Evolutionary conservation across 768 basidiomycete genomes (phyloP), one percentile per base, ranked within the genome.

Genomic region (Sporobolomyces pararoseus): DNA sequence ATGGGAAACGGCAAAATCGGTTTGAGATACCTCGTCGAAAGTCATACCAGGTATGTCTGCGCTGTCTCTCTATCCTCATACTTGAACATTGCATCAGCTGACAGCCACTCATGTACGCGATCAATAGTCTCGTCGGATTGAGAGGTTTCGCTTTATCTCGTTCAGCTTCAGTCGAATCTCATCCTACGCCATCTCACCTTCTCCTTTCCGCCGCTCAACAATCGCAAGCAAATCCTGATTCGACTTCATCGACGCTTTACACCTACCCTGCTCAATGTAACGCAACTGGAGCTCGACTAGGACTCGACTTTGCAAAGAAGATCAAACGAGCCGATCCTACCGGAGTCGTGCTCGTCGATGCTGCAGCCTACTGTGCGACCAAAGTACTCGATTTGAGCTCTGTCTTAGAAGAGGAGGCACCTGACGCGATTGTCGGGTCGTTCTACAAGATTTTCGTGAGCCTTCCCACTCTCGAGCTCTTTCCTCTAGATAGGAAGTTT

Each of bases 391-490:
- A 75, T 31, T 68, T 78, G 4, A 68, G 63, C 12, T 37, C 44
- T 7, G 12, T 75, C 0, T n/a, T 46, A 0, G 57, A 69, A 13
- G 61, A 62, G 0, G 66, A 68, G 3, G 73, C 71, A 13, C 77
- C 77, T 3, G 77, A 76, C 51, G 75, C 74, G 25, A 31, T 78
- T 58, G 71, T 66, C 27, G 70, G 68, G 27, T 72, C 70, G 7
- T 73, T 74, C 23, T 78, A 78, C 76, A 78, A 78, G 64, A 71
- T 75, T 47, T 75, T 75, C 34, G 72, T 73, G 49, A 1, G 72
- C 57, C n/a, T 25, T 0, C n/a, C n/a, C n/a, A 12, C 6, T 19
- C 17, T 39, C 25, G 5, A 23, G 10, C n/a, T 35, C n/a, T 27
- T 4, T 32, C 51, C 10, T 35, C 16, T 27, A 12, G 50, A 51